Conservation (phyloP, 1,284 basidiomycete genomes). For the Trichosporon sp. region DNA sequence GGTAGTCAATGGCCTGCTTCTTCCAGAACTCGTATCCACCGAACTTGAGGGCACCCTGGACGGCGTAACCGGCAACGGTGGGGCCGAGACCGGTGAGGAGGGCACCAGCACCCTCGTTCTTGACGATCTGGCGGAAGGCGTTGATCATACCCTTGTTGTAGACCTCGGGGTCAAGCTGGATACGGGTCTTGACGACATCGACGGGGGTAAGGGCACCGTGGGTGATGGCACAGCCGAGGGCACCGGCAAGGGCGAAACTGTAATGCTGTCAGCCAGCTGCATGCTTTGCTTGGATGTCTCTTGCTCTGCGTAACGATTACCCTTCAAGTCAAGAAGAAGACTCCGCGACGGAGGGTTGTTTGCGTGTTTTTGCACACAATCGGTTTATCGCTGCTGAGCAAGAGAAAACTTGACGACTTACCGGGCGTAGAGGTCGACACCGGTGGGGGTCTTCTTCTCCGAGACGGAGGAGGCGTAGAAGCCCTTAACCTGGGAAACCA, state of each 20-base stretch:
- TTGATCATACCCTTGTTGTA: slow-evolving; percentile 70
- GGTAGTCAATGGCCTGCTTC: slow-evolving; percentile 80
- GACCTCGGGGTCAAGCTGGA: slow-evolving; percentile 74
- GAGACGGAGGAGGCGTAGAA: slow-evolving; percentile 57
- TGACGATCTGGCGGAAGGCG: slow-evolving; percentile 73
- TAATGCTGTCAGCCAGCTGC: background rate
- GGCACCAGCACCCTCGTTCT: slow-evolving; percentile 79
- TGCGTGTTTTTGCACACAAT: background rate
- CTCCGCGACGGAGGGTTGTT: background rate
- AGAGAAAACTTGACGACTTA: slow-evolving; percentile 35
- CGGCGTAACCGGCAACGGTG: slow-evolving; percentile 87
- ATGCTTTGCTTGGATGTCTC: background rate
- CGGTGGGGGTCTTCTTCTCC: slow-evolving; percentile 55
- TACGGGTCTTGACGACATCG: slow-evolving; percentile 96
- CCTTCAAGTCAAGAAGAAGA: background rate
- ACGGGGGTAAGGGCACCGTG: slow-evolving; percentile 91
- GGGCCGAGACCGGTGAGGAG: slow-evolving; percentile 94
- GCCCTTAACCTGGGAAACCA: slow-evolving; percentile 50
- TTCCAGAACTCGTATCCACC: slow-evolving; percentile 95
- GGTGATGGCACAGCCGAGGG: slow-evolving; percentile 87
- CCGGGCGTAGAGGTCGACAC: slow-evolving; percentile 59
- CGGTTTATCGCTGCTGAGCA: background rate
- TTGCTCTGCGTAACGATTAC: background rate
- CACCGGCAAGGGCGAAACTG: slow-evolving; percentile 74
- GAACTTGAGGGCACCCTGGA: slow-evolving; percentile 97